Evolutionary conservation across 2,329 filamentous ascomycete genomes (phyloP).

Genomic region (Anisogramma anomala): DNA sequence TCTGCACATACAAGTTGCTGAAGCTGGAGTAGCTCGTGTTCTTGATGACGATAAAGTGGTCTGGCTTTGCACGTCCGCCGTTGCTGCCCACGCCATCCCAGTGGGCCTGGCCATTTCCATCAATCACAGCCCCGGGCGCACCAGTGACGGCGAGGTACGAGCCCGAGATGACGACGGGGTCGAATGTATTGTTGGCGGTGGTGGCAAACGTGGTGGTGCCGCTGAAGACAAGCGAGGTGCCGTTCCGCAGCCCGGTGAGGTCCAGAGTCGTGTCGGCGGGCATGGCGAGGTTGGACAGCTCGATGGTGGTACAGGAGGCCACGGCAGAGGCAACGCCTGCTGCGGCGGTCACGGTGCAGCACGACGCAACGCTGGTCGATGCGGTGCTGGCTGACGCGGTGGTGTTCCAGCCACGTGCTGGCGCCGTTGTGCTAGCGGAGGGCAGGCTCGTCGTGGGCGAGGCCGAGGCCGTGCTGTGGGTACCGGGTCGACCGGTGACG

Average conservation of each 20-base stretch:
- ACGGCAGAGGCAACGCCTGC: slow-evolving; percentile 14
- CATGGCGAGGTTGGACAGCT: slow-evolving; percentile 25
- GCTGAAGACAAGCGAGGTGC: slow-evolving; percentile 22
- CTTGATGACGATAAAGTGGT: slow-evolving; percentile 39
- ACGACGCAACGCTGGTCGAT: too few species aligned
- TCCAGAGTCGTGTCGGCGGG: slow-evolving; percentile 27
- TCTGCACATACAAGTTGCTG: slow-evolving; percentile 27
- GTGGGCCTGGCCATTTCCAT: slow-evolving; percentile 14
- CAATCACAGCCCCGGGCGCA: slow-evolving; percentile 14
- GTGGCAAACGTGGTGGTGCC: slow-evolving; percentile 14
- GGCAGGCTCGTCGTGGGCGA: not conserved
- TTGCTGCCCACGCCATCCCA: slow-evolving; percentile 27
- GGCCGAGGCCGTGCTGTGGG: not conserved
- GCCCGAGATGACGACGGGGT: slow-evolving; percentile 14
- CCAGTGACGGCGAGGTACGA: slow-evolving; percentile 15
- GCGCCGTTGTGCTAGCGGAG: not conserved
- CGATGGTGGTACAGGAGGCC: slow-evolving; percentile 25
- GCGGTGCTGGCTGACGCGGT: slow-evolving; percentile 12
- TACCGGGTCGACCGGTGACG: not conserved
- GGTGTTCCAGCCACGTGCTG: not conserved
- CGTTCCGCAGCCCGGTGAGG: slow-evolving; percentile 22
- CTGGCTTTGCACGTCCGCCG: slow-evolving; percentile 27
- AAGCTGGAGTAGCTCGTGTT: slow-evolving; percentile 26
- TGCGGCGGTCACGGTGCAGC: slow-evolving; percentile 14
- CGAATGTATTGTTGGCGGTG: slow-evolving; percentile 8